Conservation (phyloP, 768 basidiomycete genomes). For the Fomitopsis pulvina region DNA sequence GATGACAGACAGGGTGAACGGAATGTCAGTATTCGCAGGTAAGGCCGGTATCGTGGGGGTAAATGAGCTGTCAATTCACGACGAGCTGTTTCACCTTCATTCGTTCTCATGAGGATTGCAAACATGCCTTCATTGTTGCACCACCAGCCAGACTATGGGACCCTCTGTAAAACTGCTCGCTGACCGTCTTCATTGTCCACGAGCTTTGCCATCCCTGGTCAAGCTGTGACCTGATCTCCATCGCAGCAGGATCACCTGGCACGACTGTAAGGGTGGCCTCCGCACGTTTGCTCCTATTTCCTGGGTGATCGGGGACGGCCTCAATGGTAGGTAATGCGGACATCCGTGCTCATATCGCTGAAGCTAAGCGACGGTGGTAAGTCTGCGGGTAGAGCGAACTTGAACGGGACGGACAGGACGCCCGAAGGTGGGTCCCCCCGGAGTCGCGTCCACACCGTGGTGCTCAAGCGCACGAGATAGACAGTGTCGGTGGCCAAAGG, state of each 20-base stretch:
- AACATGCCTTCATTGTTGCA: slow-evolving; percentile 12
- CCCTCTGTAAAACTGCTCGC: slow-evolving; percentile 11
- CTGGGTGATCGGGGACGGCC: slow-evolving; percentile 13
- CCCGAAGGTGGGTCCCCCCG: not conserved
- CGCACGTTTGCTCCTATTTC: slow-evolving; percentile 11
- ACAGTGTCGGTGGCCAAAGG: not conserved
- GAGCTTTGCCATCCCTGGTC: slow-evolving; percentile 13
- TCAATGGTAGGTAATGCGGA: slow-evolving; percentile 18
- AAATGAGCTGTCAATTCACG: slow-evolving; percentile 1
- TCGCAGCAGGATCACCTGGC: slow-evolving; percentile 10
- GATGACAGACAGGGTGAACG: slow-evolving; percentile 14
- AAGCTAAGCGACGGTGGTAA: slow-evolving; percentile 17
- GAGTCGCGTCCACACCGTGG: not conserved
- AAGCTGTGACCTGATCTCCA: slow-evolving; percentile 6
- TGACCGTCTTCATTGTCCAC: slow-evolving; percentile 10
- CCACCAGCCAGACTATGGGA: slow-evolving; percentile 15
- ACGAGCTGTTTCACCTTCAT: slow-evolving; percentile 6
- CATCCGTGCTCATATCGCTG: slow-evolving; percentile 3
- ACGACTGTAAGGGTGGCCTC: slow-evolving; percentile 11
- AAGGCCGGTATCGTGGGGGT: slow-evolving; percentile 2
- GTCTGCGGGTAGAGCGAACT: slow-evolving; percentile 10
- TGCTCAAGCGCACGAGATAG: not conserved
- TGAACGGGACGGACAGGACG: slow-evolving; percentile 16
- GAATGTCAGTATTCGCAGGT: slow-evolving; percentile 14
- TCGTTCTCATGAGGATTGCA: not conserved